Base-by-base conservation (phyloP, 129 eudicot species). In the Tagetes erecta region DNA sequence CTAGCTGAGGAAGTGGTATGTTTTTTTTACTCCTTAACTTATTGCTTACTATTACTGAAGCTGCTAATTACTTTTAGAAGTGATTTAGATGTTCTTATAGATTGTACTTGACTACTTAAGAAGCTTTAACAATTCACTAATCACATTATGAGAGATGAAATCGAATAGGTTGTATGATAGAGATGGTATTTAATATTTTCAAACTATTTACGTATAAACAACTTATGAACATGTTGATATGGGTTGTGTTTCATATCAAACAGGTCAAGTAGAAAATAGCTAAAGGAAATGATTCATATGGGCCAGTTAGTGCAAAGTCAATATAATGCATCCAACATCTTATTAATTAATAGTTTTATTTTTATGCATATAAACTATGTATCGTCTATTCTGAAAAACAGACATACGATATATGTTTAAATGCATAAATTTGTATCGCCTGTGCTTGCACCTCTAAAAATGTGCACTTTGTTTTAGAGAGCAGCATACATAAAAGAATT, bases 1-100 rank as follows among this genome's bases (percentile, higher is more conserved):
- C 47, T 12, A 69, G 36, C 45, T 49, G 34, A 50, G 27, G 72
- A 67, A 9, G 56, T 27, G 41, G 72, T 67, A 69, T 69, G 60
- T 55, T 55, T 36, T 11, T 11, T 4, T 12, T 9, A 37, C 44
- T 59, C 14, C 8, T 59, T 8, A 59, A 10, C 35, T 34, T 37
- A 59, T 34, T 35, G 7, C 42, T 10, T 33, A 58, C 14, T 9
- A 35, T 33, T 59, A 33, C 0, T 3, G 3, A 58, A 42, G 72
- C 40, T 34, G 33, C 20, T 27, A 20, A 68, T 10, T 49, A 46
- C 71, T 27, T 49, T 55, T 55, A 11, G 60, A 55, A 55, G 34
- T 55, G 60, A 55, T 55, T 55, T 55, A 55, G 35, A 20, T 55
- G 60, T 20, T 53, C 20, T 53, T 53, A 4, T 53, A 20, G 9